Percentiles rank a stretch among this genome's conserved stretches.
phyloP scores from a whole-genome alignment of 2,329 filamentous ascomycete genomes.

The Annulohypoxylon truncatum region DNA sequence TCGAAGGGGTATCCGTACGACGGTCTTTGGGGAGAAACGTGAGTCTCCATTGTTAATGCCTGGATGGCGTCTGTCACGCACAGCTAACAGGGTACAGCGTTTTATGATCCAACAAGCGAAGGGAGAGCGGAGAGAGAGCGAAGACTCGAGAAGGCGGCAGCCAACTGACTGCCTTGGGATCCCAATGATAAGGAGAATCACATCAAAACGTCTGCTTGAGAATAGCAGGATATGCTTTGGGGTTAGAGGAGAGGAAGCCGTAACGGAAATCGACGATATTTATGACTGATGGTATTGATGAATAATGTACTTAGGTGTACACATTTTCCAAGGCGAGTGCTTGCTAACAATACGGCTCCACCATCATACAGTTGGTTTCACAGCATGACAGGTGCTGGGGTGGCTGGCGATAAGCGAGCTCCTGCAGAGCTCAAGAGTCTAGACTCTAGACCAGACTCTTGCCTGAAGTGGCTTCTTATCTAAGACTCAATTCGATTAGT shows the following conservation, averaged over 20 bases:
- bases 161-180: constrained; percentile 9
- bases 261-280: neutral
- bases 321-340: too few species aligned
- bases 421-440: too few species aligned
- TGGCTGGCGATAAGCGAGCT: neutral
- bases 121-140: constrained; percentile 45
- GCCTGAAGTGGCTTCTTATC: constrained; percentile 1
- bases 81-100: constrained; percentile 43
- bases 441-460: neutral
- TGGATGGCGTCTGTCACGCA: neutral
- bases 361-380: neutral
- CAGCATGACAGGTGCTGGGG: too few species aligned
- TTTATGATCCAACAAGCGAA: constrained; percentile 50
- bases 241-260: neutral
- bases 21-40: constrained; percentile 60
- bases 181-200: constrained; percentile 10
- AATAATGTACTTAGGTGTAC: too few species aligned
- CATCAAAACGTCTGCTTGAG: constrained; percentile 23
- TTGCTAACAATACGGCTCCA: neutral
- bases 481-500: neutral
- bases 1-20: constrained; percentile 55
- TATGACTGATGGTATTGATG: neutral
- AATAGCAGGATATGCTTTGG: neutral
- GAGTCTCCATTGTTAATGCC: constrained; percentile 35
- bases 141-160: constrained; percentile 38